These are phyloP conservation scores for Zarea fungicola DNA, from an alignment of 2,329 filamentous ascomycete genomes.

Conservation along the genomic window DNA sequence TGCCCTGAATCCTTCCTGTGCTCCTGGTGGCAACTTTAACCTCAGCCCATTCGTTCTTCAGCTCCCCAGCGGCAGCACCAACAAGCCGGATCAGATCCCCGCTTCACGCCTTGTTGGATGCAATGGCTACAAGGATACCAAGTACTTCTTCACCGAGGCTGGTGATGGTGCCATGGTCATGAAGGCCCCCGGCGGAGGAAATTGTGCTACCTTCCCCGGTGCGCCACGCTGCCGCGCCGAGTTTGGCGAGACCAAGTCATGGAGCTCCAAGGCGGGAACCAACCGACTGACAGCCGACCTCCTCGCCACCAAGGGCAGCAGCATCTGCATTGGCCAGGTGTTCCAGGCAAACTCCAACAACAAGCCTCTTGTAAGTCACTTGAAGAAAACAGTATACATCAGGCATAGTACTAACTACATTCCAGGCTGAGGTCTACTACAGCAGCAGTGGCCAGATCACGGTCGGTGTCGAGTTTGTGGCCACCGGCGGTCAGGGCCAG, in stretches of 20 bases:
- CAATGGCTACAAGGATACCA: not conserved
- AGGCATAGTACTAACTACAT: not conserved
- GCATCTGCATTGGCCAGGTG: slow-evolving; percentile 5
- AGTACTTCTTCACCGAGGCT: slow-evolving; percentile 4
- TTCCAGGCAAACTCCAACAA: slow-evolving; percentile 7
- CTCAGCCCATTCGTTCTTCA: slow-evolving; percentile 9
- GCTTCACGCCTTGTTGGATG: slow-evolving; percentile 15
- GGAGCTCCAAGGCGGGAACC: not conserved
- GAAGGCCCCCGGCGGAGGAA: slow-evolving; percentile 6
- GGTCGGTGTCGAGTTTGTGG: not conserved
- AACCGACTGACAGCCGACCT: slow-evolving; percentile 3
- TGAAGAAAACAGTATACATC: not conserved
- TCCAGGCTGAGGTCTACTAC: slow-evolving; percentile 4
- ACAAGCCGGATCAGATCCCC: slow-evolving; percentile 14
- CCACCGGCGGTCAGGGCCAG: not conserved
- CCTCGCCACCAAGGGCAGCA: not conserved
- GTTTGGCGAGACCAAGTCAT: not conserved
- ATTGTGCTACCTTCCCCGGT: slow-evolving; percentile 2
- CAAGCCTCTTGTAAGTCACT: slow-evolving; percentile 2
- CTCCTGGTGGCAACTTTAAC: slow-evolving; percentile 4
- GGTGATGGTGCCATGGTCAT: slow-evolving; percentile 6
- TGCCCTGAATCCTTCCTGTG: not conserved
- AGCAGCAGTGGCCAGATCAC: slow-evolving; percentile 1
- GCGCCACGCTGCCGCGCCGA: slow-evolving; percentile 3
- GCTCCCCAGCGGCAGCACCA: not conserved